A percentile compares a stretch with the other conserved stretches of the same genome.
Evolutionary conservation across 1,284 basidiomycete genomes (phyloP).

Genomic region (Xerocomus nothofagi): DNA sequence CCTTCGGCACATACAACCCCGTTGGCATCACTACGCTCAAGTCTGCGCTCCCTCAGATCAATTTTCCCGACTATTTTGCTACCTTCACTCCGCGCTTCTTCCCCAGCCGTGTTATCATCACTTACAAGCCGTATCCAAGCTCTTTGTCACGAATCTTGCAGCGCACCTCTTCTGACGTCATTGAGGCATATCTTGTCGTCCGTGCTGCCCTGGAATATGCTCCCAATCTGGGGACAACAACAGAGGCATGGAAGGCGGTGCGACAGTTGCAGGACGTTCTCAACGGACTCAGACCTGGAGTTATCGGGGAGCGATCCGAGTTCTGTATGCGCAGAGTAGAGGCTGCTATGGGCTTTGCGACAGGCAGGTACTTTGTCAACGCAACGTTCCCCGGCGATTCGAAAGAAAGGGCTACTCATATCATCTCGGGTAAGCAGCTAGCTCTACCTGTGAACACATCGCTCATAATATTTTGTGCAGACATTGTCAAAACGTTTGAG

Average conservation of each 20-base stretch:
- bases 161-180: constrained; percentile 65
- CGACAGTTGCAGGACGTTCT: constrained; percentile 70
- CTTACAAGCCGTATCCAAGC: constrained; percentile 77
- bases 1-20: constrained; percentile 89
- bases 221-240: constrained; percentile 68
- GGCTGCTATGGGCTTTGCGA: constrained; percentile 67
- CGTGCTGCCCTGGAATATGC: constrained; percentile 69
- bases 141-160: constrained; percentile 73
- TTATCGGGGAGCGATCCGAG: constrained; percentile 79
- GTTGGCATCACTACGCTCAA: constrained; percentile 68
- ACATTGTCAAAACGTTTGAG: constrained; percentile 86
- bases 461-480: constrained; percentile 35
- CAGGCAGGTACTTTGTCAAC: constrained; percentile 83
- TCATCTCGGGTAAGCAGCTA: constrained; percentile 69
- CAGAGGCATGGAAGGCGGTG: constrained; percentile 74
- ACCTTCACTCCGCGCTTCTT: constrained; percentile 78
- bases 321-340: constrained; percentile 71
- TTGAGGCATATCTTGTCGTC: constrained; percentile 86
- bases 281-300: constrained; percentile 85
- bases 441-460: neutral
- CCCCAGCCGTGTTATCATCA: constrained; percentile 79
- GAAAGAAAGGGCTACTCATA: constrained; percentile 76
- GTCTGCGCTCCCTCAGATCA: constrained; percentile 72
- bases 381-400: constrained; percentile 84
- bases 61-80: constrained; percentile 84